phyloP scores from a whole-genome alignment of 805 yeast species.

The Candida mattraensis region DNA sequence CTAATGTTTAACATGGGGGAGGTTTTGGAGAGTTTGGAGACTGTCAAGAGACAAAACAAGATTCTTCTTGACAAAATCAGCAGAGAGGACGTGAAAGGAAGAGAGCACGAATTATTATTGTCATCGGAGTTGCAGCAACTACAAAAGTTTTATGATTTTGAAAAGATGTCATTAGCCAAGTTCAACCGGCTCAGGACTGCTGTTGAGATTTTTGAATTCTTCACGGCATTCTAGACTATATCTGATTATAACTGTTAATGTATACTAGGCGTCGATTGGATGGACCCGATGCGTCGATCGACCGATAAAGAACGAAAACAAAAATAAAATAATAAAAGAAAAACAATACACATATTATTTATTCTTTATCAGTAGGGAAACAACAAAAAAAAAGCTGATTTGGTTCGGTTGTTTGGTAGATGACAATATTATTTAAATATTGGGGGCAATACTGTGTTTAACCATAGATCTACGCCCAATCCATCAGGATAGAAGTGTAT shows the following conservation, averaged over 20 bases:
- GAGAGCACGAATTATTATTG: constrained; percentile 70
- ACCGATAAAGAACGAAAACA: constrained; percentile 1
- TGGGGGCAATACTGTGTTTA: too few species aligned
- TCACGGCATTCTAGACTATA: constrained; percentile 1
- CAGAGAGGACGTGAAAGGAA: constrained; percentile 87
- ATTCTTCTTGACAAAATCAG: constrained; percentile 76
- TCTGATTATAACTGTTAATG: constrained; percentile 5
- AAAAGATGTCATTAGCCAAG: constrained; percentile 53
- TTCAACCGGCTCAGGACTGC: constrained; percentile 54
- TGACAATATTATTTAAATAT: too few species aligned
- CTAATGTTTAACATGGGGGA: constrained; percentile 55
- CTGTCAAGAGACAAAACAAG: constrained; percentile 56
- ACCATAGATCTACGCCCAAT: too few species aligned
- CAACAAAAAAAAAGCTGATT: too few species aligned
- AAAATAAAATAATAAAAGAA: too few species aligned
- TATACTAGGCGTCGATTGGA: constrained; percentile 2
- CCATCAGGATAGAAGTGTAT: too few species aligned
- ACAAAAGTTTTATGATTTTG: constrained; percentile 56
- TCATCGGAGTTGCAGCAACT: constrained; percentile 76
- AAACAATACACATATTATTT: neutral
- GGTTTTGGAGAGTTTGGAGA: constrained; percentile 48
- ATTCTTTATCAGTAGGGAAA: constrained; percentile 11
- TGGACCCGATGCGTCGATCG: constrained; percentile 5
- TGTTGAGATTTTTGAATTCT: constrained; percentile 48
- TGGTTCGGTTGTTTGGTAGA: too few species aligned